phyloP scores from a whole-genome alignment of 176 grass and related monocot species.

The Melocanna baccifera region DNA sequence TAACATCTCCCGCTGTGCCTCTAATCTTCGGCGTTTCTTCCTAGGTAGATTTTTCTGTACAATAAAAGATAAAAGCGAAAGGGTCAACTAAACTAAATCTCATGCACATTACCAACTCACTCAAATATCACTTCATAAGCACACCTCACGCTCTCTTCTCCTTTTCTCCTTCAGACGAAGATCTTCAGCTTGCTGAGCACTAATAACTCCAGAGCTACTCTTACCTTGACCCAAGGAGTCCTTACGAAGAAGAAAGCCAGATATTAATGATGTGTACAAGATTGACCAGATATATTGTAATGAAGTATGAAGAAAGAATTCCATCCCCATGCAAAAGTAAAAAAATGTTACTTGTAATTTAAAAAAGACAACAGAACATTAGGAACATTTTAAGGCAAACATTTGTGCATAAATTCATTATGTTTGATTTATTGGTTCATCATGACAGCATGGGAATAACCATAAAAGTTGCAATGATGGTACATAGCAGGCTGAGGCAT shows the following conservation, averaged over 20 bases:
- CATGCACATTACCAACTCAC: not conserved
- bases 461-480: not conserved
- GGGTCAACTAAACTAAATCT: constrained; percentile 20
- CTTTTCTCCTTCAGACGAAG: constrained; percentile 85
- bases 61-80: constrained; percentile 24
- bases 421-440: not conserved
- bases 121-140: constrained; percentile 20
- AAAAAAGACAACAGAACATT: not conserved
- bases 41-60: constrained; percentile 88
- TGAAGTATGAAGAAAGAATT: not conserved
- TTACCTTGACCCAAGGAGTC: constrained; percentile 52
- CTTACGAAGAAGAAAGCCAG: constrained; percentile 32
- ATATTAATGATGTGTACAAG: constrained; percentile 11
- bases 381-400: not conserved
- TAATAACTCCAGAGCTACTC: constrained; percentile 50
- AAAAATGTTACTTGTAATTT: not conserved
- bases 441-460: not conserved
- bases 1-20: constrained; percentile 68
- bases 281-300: not conserved
- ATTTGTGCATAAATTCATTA: not conserved
- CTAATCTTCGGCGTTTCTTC: constrained; percentile 78
- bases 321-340: not conserved
- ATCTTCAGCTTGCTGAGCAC: constrained; percentile 84
- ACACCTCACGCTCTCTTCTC: constrained; percentile 78
- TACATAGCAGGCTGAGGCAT: not conserved